Evolutionary conservation across 371 early-diverging fungal species (phyloP).

Genomic region (Coemansia sp.): DNA sequence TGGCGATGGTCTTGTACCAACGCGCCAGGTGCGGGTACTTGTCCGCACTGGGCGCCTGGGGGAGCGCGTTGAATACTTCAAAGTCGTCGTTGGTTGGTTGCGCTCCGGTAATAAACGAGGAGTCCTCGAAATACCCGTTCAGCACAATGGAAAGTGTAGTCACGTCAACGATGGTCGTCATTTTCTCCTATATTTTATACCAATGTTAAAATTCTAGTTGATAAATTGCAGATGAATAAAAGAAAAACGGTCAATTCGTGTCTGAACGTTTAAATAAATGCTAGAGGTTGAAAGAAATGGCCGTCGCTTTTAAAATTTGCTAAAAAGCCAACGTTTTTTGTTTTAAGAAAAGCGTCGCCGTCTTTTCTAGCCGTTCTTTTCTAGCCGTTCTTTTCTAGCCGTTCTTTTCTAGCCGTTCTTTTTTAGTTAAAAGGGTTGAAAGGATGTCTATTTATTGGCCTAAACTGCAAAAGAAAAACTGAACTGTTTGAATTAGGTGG

Average conservation of each 20-base stretch:
- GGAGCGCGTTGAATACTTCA: slow-evolving; percentile 77
- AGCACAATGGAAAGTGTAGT: neutral
- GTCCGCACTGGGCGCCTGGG: slow-evolving; percentile 70
- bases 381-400: no score
- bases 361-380: no score
- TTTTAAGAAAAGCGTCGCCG: no score
- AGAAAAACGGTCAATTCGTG: neutral
- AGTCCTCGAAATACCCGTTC: neutral
- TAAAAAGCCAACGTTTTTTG: neutral
- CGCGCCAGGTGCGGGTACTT: slow-evolving; percentile 86
- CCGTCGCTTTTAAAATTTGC: no score
- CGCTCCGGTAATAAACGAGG: neutral
- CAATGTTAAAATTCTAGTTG: neutral
- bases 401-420: no score
- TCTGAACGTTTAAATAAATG: neutral
- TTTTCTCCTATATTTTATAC: neutral
- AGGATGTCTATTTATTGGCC: neutral
- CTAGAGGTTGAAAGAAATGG: no score
- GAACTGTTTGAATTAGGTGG: no score
- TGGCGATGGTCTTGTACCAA: slow-evolving; percentile 92
- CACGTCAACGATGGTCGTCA: neutral
- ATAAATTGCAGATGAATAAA: neutral
- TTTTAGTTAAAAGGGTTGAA: no score
- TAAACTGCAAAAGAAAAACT: neutral
- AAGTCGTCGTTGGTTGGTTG: neutral